phyloP scores from a whole-genome alignment of 1,284 basidiomycete genomes.

The Stereum hirsutum region DNA sequence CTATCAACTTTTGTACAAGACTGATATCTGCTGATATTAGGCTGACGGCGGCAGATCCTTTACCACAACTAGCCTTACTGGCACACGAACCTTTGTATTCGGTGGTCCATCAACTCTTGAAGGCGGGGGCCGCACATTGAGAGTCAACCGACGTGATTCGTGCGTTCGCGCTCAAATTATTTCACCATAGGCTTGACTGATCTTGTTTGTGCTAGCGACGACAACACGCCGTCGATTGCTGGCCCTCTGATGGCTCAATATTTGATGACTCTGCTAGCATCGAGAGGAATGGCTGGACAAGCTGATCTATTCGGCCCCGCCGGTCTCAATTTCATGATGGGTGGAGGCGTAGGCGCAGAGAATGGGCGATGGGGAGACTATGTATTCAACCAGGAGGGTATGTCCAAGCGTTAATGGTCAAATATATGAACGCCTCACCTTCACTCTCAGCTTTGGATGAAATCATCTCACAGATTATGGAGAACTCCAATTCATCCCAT shows the following conservation, averaged over 20 bases:
- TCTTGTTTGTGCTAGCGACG: background rate
- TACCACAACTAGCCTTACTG: conserved; percentile 16
- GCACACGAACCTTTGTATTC: conserved; percentile 32
- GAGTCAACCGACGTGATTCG: background rate
- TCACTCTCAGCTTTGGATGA: conserved; percentile 57
- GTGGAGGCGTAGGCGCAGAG: conserved; percentile 23
- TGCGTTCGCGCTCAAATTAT: background rate
- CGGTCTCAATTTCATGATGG: conserved; percentile 21
- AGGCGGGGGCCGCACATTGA: conserved; percentile 3
- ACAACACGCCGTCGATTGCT: conserved; percentile 28
- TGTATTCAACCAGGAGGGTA: conserved; percentile 76
- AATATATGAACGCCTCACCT: background rate
- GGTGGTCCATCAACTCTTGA: conserved; percentile 28
- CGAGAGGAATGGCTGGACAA: conserved; percentile 19
- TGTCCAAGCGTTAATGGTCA: conserved; percentile 5
- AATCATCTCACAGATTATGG: conserved; percentile 72
- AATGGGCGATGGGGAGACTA: conserved; percentile 69
- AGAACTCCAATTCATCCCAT: conserved; percentile 52
- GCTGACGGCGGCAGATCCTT: background rate
- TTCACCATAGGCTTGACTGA: background rate
- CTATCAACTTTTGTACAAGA: too few relatives aligned
- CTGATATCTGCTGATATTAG: too few relatives aligned
- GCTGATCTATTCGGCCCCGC: conserved; percentile 29
- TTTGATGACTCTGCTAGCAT: conserved; percentile 46
- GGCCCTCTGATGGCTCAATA: conserved; percentile 65